Percentiles rank a stretch among this genome's conserved stretches.
phyloP scores from a whole-genome alignment of 805 yeast genomes.

The Priceomyces haplophilus region DNA sequence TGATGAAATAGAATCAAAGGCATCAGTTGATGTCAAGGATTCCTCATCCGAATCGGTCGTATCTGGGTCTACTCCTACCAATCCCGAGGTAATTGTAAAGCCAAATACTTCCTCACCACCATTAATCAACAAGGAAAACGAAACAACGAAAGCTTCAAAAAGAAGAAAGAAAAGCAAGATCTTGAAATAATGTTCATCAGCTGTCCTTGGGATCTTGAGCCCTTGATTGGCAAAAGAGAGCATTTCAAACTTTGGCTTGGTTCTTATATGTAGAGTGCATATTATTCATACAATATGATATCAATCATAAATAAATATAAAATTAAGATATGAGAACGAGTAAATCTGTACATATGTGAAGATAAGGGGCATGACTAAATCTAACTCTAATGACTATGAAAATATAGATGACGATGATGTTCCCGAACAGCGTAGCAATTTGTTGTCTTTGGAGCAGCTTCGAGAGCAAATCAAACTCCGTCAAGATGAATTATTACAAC shows the following conservation, averaged over 20 bases:
- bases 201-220: too few species aligned
- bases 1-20: slow-evolving; percentile 13
- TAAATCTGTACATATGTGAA: background rate
- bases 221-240: background rate
- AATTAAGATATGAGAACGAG: too few species aligned
- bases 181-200: background rate
- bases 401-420: background rate
- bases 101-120: slow-evolving; percentile 4
- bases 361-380: background rate
- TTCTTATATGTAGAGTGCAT: background rate
- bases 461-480: slow-evolving; percentile 27
- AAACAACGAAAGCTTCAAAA: background rate
- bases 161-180: background rate
- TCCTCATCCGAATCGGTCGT: slow-evolving; percentile 1
- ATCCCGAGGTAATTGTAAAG: background rate
- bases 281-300: background rate
- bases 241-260: background rate
- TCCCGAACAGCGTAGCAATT: background rate
- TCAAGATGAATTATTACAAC: slow-evolving; percentile 28
- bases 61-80: background rate
- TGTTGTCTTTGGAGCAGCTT: slow-evolving; percentile 16
- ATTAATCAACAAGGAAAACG: background rate
- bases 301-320: too few species aligned
- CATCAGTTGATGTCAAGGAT: background rate
- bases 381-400: background rate